Conservation (phyloP, 768 basidiomycete genomes). For the Candolleomyces aberdarensis region DNA sequence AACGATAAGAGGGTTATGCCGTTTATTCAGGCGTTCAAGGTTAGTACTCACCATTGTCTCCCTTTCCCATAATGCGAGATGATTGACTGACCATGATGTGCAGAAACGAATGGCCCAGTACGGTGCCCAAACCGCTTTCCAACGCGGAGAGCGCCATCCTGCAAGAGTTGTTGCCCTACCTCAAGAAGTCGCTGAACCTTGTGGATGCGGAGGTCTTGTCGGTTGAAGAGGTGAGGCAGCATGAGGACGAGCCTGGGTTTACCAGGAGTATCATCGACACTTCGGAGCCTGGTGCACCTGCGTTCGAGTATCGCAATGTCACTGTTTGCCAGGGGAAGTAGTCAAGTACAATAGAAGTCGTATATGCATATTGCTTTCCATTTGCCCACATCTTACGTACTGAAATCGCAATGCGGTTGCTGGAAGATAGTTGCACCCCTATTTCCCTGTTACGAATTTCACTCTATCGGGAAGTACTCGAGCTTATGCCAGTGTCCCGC, state of each 20-base stretch:
- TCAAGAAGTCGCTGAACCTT: conserved; percentile 73
- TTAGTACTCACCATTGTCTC: conserved; percentile 27
- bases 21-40: conserved; percentile 92
- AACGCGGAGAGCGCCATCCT: conserved; percentile 79
- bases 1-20: conserved; percentile 98
- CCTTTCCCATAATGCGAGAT: neutral
- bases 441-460: too few relatives aligned
- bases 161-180: conserved; percentile 67
- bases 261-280: conserved; percentile 68
- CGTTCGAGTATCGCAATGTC: conserved; percentile 86
- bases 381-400: too few relatives aligned
- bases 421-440: too few relatives aligned
- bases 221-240: conserved; percentile 63
- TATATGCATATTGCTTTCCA: too few relatives aligned
- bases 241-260: conserved; percentile 54
- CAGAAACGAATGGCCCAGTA: conserved; percentile 83
- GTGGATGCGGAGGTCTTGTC: conserved; percentile 68
- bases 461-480: too few relatives aligned
- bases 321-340: too few relatives aligned
- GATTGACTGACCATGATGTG: conserved; percentile 2
- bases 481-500: too few relatives aligned
- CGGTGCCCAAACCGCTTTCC: conserved; percentile 74
- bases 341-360: too few relatives aligned
- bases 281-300: conserved; percentile 87
- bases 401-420: too few relatives aligned